phyloP scores from a whole-genome alignment of 2,329 filamentous ascomycete species.

The Elsinoe batatas region DNA sequence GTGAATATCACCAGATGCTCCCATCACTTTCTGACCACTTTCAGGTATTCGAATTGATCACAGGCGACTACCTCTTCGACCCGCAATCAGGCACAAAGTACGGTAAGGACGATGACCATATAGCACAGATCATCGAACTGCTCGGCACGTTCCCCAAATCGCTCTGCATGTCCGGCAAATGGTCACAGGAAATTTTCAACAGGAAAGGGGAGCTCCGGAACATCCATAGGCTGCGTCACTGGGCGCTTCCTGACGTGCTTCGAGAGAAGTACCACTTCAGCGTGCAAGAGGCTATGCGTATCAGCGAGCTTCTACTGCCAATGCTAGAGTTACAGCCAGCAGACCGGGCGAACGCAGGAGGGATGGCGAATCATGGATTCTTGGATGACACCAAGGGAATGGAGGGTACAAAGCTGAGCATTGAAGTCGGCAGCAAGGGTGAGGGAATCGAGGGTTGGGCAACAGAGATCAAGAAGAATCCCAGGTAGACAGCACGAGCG shows the following conservation, averaged over 20 bases:
- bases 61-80: constrained; percentile 96
- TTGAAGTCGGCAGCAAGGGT: constrained; percentile 70
- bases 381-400: constrained; percentile 80
- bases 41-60: constrained; percentile 94
- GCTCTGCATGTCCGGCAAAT: constrained; percentile 84
- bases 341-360: constrained; percentile 85
- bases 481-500: constrained; percentile 2
- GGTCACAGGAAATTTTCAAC: constrained; percentile 98
- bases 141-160: constrained; percentile 89
- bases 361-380: constrained; percentile 81
- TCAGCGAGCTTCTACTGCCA: constrained; percentile 74
- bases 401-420: constrained; percentile 64
- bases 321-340: constrained; percentile 87
- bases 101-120: constrained; percentile 98
- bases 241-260: constrained; percentile 86
- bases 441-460: constrained; percentile 95
- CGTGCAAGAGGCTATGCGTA: constrained; percentile 66
- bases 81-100: constrained; percentile 98
- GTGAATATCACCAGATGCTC: constrained; percentile 22
- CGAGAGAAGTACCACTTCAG: constrained; percentile 95
- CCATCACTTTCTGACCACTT: background rate
- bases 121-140: constrained; percentile 96
- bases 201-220: constrained; percentile 94
- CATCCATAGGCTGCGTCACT: constrained; percentile 91
- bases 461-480: constrained; percentile 61